A percentile compares a stretch with the other conserved stretches of the same genome.
Evolutionary conservation across 2,329 filamentous ascomycete species (phyloP).

Genomic region (Monilinia vaccinii-corymbosi): DNA sequence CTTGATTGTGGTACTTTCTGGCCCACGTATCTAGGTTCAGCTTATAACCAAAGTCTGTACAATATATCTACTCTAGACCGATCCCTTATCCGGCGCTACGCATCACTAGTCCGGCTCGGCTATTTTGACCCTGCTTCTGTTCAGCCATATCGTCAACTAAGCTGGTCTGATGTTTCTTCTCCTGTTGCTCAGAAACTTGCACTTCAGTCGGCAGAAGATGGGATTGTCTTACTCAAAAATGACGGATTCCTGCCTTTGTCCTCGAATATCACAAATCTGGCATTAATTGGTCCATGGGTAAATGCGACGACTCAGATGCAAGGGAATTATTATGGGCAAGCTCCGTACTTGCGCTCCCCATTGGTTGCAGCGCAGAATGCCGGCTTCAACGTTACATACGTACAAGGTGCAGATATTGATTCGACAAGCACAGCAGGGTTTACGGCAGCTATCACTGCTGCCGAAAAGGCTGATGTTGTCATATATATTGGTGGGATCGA

Average conservation of each 20-base stretch:
- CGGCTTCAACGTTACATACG: slow-evolving; percentile 18
- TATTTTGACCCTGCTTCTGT: slow-evolving; percentile 44
- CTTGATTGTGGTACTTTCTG: slow-evolving; percentile 20
- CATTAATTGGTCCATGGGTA: slow-evolving; percentile 20
- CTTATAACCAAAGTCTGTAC: slow-evolving; percentile 32
- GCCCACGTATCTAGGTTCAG: slow-evolving; percentile 10
- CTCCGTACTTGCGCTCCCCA: slow-evolving; percentile 17
- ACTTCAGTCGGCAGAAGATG: slow-evolving; percentile 19
- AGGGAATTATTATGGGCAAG: slow-evolving; percentile 20
- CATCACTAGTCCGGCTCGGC: slow-evolving; percentile 44
- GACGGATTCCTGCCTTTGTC: slow-evolving; percentile 19
- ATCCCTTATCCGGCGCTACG: slow-evolving; percentile 43
- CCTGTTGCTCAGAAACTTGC: slow-evolving; percentile 15
- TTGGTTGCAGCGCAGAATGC: slow-evolving; percentile 39
- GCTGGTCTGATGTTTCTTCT: slow-evolving; percentile 34
- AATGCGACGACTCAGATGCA: slow-evolving; percentile 23
- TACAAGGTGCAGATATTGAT: slow-evolving; percentile 31
- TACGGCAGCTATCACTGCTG: slow-evolving; percentile 31
- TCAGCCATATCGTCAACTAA: slow-evolving; percentile 42
- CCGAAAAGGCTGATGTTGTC: slow-evolving; percentile 40
- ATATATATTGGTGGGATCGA: slow-evolving; percentile 49
- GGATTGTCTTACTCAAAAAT: slow-evolving; percentile 24
- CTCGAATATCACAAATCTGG: slow-evolving; percentile 11
- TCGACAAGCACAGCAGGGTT: slow-evolving; percentile 28
- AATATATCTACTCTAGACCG: slow-evolving; percentile 38